Percentiles rank a stretch among this genome's conserved stretches.
These are phyloP conservation scores for Ampelocalamus luodianensis DNA, from an alignment of 176 grass and related monocot genomes.

Conservation along the genomic window DNA sequence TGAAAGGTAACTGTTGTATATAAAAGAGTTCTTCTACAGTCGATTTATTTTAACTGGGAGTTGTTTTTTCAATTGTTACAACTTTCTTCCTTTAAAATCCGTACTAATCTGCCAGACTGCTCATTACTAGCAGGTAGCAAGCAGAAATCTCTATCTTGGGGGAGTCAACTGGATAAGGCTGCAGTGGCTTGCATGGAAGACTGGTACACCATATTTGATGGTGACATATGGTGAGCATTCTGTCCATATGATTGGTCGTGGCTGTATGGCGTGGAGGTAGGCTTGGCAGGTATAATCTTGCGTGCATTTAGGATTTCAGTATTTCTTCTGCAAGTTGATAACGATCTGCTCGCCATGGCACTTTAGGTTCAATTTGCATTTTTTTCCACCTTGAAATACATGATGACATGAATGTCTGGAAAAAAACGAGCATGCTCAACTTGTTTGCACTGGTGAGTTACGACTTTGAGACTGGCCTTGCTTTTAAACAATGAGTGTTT, in stretches of 20 bases:
- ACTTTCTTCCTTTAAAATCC: conserved; percentile 19
- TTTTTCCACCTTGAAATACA: not conserved
- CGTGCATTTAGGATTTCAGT: conserved; percentile 33
- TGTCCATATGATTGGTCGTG: conserved; percentile 12
- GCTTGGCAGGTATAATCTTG: conserved; percentile 31
- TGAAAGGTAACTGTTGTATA: conserved; percentile 77
- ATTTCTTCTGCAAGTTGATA: conserved; percentile 35
- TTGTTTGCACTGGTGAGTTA: not conserved
- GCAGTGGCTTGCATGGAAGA: conserved; percentile 39
- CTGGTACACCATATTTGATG: conserved; percentile 35
- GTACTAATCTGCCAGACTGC: conserved; percentile 60
- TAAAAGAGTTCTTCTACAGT: conserved; percentile 51
- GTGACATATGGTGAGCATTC: conserved; percentile 36
- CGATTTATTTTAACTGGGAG: conserved; percentile 42
- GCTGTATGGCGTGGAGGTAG: conserved; percentile 20
- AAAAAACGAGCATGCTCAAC: not conserved
- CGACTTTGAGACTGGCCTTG: not conserved
- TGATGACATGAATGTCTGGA: not conserved
- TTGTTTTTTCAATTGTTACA: conserved; percentile 26
- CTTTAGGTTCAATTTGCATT: not conserved
- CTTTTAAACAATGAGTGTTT: not conserved
- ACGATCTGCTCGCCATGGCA: not conserved
- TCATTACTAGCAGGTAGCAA: conserved; percentile 58
- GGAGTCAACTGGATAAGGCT: conserved; percentile 43
- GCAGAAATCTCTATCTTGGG: conserved; percentile 47